Evolutionary conservation across 352 stramenopile species (phyloP).

Genomic region (Blastocystis sp.): DNA sequence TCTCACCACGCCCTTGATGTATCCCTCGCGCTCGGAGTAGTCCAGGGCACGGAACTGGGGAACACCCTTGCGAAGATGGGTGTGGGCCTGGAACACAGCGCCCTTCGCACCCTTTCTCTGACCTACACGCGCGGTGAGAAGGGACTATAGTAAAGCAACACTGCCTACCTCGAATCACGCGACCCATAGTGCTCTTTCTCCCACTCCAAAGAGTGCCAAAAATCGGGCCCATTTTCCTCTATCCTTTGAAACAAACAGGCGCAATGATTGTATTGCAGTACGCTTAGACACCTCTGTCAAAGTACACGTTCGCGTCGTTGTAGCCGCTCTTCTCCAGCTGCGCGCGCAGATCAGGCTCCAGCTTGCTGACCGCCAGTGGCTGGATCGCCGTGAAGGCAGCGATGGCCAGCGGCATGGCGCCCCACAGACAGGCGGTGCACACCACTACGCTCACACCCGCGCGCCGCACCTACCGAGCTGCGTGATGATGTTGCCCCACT

Average conservation of each 20-base stretch:
- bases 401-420: slow-evolving; percentile 79
- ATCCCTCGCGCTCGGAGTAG: too few relatives aligned
- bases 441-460: slow-evolving; percentile 17
- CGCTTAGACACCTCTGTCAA: slow-evolving; percentile 49
- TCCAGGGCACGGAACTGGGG: too few relatives aligned
- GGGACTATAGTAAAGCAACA: slow-evolving; percentile 5
- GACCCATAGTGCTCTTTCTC: slow-evolving; percentile 21
- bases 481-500: slow-evolving; percentile 52
- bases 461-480: slow-evolving; percentile 3
- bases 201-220: not conserved
- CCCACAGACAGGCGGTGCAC: slow-evolving; percentile 74
- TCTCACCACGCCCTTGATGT: too few relatives aligned
- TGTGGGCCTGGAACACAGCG: too few relatives aligned
- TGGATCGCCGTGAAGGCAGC: slow-evolving; percentile 75
- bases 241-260: not conserved
- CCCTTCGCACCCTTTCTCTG: too few relatives aligned
- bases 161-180: slow-evolving; percentile 49
- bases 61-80: too few relatives aligned
- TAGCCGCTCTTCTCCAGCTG: not conserved
- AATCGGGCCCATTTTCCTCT: not conserved
- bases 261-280: slow-evolving; percentile 17
- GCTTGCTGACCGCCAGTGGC: slow-evolving; percentile 24
- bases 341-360: slow-evolving; percentile 34
- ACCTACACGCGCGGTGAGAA: not conserved
- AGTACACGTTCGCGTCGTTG: slow-evolving; percentile 36